These are phyloP conservation scores for Seminavis robusta DNA, from an alignment of 108 stramenopile species.

Conservation along the genomic window DNA sequence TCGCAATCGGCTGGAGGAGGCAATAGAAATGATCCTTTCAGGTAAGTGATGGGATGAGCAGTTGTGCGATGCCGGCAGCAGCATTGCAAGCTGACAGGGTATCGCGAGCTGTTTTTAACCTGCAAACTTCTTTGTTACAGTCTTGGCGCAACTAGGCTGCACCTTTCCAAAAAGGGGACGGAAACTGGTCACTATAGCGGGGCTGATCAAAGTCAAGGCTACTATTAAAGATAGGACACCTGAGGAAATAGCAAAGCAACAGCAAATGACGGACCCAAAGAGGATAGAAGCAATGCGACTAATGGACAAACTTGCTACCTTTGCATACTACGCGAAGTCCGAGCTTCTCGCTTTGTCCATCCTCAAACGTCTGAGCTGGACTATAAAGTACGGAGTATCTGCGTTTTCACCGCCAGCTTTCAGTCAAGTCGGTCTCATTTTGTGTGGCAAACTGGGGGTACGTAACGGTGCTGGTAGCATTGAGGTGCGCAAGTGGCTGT, in stretches of 20 bases:
- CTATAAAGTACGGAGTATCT: neutral
- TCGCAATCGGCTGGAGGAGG: no score
- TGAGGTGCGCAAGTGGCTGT: no score
- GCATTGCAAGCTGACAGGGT: no score
- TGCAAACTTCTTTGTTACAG: neutral
- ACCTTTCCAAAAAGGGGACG: neutral
- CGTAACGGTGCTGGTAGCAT: no score
- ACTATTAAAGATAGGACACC: slow-evolving; percentile 1
- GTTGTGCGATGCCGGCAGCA: no score
- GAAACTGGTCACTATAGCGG: no score
- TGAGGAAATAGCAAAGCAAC: neutral
- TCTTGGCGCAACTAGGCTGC: neutral
- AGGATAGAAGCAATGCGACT: neutral
- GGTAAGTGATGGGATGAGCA: no score
- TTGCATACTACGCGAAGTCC: neutral
- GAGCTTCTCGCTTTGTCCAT: neutral
- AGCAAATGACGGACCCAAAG: neutral
- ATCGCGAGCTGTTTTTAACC: no score
- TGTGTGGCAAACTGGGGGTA: no score
- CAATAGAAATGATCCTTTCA: no score
- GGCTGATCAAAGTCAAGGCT: neutral
- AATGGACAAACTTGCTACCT: neutral
- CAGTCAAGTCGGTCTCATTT: no score
- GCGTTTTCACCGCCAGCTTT: no score
- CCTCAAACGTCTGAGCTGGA: neutral